Evolutionary conservation across 345 rosid species (phyloP).

Genomic region (Lagerstroemia speciosa): DNA sequence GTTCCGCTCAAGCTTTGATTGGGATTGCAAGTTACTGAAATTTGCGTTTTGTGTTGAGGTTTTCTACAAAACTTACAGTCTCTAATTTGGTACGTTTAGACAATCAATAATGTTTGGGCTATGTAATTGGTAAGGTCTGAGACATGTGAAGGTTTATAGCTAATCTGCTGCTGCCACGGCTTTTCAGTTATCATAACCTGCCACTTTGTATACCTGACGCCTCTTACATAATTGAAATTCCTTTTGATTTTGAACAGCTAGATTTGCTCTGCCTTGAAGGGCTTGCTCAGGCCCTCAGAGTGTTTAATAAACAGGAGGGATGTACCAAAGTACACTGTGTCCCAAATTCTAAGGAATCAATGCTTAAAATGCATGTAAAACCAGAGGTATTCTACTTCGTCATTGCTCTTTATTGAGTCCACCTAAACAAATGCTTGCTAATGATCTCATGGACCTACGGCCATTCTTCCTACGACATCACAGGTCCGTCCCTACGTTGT

Average conservation of each 20-base stretch:
- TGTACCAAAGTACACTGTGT: slow-evolving; percentile 36
- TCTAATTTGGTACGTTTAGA: not conserved
- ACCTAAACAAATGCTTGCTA: not conserved
- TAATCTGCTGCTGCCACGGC: not conserved
- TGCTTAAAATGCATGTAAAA: slow-evolving; percentile 63
- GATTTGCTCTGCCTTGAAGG: slow-evolving; percentile 98
- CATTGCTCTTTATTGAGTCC: not conserved
- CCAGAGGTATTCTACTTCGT: slow-evolving; percentile 39
- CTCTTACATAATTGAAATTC: not conserved
- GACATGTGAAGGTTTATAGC: not conserved
- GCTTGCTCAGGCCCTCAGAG: slow-evolving; percentile 83
- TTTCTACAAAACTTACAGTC: not conserved
- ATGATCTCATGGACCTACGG: not conserved
- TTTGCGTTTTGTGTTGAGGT: not conserved
- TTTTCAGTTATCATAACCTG: not conserved
- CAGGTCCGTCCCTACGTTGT: slow-evolving; percentile 57
- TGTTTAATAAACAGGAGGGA: slow-evolving; percentile 60
- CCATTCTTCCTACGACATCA: slow-evolving; percentile 36
- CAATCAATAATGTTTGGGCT: not conserved
- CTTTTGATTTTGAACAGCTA: slow-evolving; percentile 35
- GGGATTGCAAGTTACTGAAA: not conserved
- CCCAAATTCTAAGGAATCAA: slow-evolving; percentile 33
- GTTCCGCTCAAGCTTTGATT: not conserved
- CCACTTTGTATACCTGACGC: not conserved
- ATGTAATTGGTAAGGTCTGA: not conserved